phyloP scores from a whole-genome alignment of 2,329 filamentous ascomycete genomes.

The Dothideomycetes sp. region DNA sequence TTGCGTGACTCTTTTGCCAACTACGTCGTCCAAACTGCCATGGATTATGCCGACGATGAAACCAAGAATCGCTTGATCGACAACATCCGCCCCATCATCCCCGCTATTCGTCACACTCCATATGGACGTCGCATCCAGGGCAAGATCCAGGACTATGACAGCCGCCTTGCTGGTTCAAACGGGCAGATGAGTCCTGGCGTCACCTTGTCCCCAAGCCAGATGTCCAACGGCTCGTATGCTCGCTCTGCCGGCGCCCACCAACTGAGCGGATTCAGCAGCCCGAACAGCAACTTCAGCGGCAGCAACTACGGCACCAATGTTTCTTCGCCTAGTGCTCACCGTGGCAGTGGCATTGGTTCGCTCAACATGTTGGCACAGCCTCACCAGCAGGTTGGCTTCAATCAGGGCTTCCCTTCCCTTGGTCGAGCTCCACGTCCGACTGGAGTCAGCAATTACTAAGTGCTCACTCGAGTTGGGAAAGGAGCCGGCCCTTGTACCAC shows the following conservation, averaged over 20 bases:
- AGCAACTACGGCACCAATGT: conserved; percentile 3
- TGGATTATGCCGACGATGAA: conserved; percentile 68
- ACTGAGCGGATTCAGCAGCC: conserved; percentile 2
- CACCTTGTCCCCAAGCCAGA: neutral
- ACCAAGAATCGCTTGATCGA: conserved; percentile 71
- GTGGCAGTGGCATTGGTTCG: conserved; percentile 1
- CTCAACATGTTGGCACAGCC: conserved; percentile 7
- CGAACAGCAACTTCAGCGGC: neutral
- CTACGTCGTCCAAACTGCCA: conserved; percentile 93
- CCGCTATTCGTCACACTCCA: conserved; percentile 76
- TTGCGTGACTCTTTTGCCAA: conserved; percentile 91
- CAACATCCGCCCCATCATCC: conserved; percentile 71
- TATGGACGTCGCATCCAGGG: conserved; percentile 88
- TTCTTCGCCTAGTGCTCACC: conserved; percentile 5
- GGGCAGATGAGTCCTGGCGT: conserved; percentile 5
- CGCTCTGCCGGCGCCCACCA: conserved; percentile 2
- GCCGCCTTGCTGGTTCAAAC: conserved; percentile 3
- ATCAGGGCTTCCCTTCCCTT: conserved; percentile 2
- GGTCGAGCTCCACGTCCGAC: conserved; percentile 4
- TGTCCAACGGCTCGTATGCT: neutral
- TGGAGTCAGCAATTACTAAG: conserved; percentile 7
- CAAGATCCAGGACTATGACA: conserved; percentile 59
- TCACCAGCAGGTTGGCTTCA: conserved; percentile 5
- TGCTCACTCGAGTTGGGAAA: neutral
- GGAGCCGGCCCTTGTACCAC: neutral